Conservation (phyloP, 768 basidiomycete genomes). For the Sarcodon sp. region DNA sequence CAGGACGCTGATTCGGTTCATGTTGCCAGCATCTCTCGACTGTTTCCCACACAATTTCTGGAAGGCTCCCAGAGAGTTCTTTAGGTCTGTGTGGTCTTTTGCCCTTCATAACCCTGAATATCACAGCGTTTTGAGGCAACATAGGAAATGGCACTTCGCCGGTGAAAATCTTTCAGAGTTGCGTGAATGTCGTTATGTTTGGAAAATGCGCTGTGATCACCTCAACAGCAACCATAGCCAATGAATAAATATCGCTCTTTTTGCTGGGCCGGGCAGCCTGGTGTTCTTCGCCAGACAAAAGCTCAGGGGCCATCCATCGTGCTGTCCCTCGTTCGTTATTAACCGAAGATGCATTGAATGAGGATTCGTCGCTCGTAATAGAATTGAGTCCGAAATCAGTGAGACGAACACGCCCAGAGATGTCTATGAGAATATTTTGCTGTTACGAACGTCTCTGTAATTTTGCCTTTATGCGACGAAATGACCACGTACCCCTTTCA, state of each 20-base stretch:
- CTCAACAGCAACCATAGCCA: conserved; percentile 7
- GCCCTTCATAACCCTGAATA: neutral
- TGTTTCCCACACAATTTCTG: neutral
- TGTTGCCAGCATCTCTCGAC: neutral
- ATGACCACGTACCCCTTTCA: neutral
- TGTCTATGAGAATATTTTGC: neutral
- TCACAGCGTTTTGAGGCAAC: neutral
- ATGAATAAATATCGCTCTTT: conserved; percentile 10
- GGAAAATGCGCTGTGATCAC: neutral
- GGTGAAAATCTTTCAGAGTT: no score
- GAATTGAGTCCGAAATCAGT: neutral
- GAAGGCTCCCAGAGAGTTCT: neutral
- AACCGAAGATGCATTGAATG: neutral
- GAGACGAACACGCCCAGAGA: neutral
- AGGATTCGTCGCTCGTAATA: neutral
- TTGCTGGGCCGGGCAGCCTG: conserved; percentile 1
- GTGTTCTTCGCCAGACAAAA: neutral
- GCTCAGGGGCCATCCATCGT: conserved; percentile 11
- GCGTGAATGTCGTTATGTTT: no score
- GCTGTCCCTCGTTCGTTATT: neutral
- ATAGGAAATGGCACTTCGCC: no score
- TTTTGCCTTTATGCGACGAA: neutral
- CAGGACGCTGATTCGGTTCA: neutral
- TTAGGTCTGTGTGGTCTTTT: neutral
- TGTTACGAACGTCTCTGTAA: neutral